Evolutionary conservation across 2,329 filamentous ascomycete species (phyloP).

Genomic region (Colletotrichum spaethianum): DNA sequence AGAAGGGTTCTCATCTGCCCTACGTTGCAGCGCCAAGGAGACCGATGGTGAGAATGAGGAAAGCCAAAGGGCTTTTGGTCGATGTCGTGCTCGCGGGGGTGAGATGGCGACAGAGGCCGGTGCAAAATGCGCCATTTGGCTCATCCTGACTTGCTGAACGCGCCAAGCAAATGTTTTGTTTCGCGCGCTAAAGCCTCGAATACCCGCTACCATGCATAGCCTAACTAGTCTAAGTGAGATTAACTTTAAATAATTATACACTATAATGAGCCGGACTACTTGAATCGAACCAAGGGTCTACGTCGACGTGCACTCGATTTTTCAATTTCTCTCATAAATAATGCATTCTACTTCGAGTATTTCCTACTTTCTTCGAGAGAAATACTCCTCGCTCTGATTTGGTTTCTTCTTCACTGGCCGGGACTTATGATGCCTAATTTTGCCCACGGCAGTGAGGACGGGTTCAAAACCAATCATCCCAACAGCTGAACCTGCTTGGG

Average conservation of each 20-base stretch:
- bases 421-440: not conserved
- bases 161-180: not conserved
- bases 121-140: not conserved
- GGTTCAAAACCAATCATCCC: not conserved
- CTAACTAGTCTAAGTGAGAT: too few relatives aligned
- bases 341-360: too few relatives aligned
- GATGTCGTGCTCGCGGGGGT: slow-evolving; percentile 38
- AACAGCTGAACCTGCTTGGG: too few relatives aligned
- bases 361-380: not conserved
- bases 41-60: not conserved
- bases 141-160: not conserved
- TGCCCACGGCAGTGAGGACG: not conserved
- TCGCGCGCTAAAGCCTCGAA: not conserved
- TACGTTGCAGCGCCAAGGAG: slow-evolving; percentile 32
- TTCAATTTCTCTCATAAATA: too few relatives aligned
- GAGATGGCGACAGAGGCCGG: slow-evolving; percentile 30
- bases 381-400: not conserved
- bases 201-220: not conserved
- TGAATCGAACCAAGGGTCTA: too few relatives aligned
- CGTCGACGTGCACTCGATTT: too few relatives aligned
- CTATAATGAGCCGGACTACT: too few relatives aligned
- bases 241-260: too few relatives aligned
- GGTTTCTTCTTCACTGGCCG: not conserved
- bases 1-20: not conserved
- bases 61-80: slow-evolving; percentile 15